These are phyloP conservation scores for Prasinococcaceae sp. DNA, from an alignment of 139 green algal genomes.

Conservation along the genomic window DNA sequence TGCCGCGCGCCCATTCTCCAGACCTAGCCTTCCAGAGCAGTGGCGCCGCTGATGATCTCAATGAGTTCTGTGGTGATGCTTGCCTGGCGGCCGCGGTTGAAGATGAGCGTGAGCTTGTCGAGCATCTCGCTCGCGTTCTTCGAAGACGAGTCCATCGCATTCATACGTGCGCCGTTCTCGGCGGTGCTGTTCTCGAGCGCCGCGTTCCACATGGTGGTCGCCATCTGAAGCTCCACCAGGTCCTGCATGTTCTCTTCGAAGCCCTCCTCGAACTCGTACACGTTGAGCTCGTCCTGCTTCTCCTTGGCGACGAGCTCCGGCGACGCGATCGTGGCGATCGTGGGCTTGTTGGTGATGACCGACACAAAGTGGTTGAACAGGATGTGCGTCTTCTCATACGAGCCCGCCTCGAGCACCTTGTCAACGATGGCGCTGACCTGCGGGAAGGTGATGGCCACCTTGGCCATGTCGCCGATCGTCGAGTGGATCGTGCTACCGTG, in stretches of 20 bases:
- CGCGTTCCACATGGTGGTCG: slow-evolving; percentile 76
- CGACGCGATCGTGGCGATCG: slow-evolving; percentile 76
- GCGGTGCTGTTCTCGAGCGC: slow-evolving; percentile 92
- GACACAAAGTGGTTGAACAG: slow-evolving; percentile 90
- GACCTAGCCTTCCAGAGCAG: slow-evolving; percentile 42
- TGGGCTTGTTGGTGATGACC: slow-evolving; percentile 86
- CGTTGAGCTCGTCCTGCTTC: slow-evolving; percentile 5
- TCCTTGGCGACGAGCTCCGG: slow-evolving; percentile 42
- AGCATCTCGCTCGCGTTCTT: slow-evolving; percentile 95
- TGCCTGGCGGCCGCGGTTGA: slow-evolving; percentile 83
- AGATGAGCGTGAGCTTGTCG: slow-evolving; percentile 77
- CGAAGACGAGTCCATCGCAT: slow-evolving; percentile 94
- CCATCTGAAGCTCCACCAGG: slow-evolving; percentile 92
- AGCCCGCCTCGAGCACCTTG: slow-evolving; percentile 74
- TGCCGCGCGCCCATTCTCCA: too few relatives aligned
- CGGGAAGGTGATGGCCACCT: slow-evolving; percentile 55
- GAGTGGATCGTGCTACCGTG: slow-evolving; percentile 25
- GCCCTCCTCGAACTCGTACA: slow-evolving; percentile 64
- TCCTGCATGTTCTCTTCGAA: slow-evolving; percentile 71
- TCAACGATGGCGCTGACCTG: slow-evolving; percentile 62
- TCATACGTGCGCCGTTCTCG: slow-evolving; percentile 90
- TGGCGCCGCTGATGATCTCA: slow-evolving; percentile 92
- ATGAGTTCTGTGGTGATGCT: slow-evolving; percentile 96
- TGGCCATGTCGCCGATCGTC: slow-evolving; percentile 44
- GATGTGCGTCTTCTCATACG: slow-evolving; percentile 51